phyloP scores from a whole-genome alignment of 1,284 basidiomycete species.

The Coriolopsis trogii region DNA sequence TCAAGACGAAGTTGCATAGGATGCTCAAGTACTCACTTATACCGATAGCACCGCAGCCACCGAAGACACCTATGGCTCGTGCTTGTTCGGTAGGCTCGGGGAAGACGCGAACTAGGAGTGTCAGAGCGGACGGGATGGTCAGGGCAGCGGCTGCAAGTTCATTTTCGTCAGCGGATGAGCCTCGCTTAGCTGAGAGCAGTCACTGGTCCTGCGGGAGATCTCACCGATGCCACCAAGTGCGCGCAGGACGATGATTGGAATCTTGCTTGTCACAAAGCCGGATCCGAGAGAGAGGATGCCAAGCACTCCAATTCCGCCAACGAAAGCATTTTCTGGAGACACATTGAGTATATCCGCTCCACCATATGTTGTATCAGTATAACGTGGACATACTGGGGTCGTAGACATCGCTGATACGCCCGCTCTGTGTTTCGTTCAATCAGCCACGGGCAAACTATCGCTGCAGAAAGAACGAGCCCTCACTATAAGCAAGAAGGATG shows the following conservation, averaged over 20 bases:
- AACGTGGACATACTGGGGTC: constrained; percentile 34
- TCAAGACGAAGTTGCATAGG: not conserved
- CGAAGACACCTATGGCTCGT: constrained; percentile 47
- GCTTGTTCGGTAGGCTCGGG: constrained; percentile 47
- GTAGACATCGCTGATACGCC: constrained; percentile 37
- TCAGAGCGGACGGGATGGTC: constrained; percentile 51
- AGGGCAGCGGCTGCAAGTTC: constrained; percentile 47
- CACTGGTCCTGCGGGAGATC: not conserved
- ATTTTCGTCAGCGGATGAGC: too few relatives aligned
- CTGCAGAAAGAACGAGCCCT: constrained; percentile 11
- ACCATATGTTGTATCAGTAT: too few relatives aligned
- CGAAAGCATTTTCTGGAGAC: constrained; percentile 33
- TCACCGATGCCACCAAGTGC: constrained; percentile 45
- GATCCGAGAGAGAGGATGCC: constrained; percentile 42
- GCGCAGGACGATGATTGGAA: constrained; percentile 45
- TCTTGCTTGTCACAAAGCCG: constrained; percentile 45
- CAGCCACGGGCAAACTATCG: not conserved
- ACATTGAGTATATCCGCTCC: too few relatives aligned
- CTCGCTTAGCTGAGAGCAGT: not conserved
- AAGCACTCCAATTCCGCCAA: constrained; percentile 37
- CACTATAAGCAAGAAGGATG: constrained; percentile 37
- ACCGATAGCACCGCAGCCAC: constrained; percentile 46
- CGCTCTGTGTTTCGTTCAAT: constrained; percentile 25
- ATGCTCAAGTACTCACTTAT: constrained; percentile 37
- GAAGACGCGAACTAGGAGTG: constrained; percentile 48